A percentile compares a stretch with the other conserved stretches of the same genome.
Conservation (phyloP, 805 yeast species). For the Nakazawaea siamensis region DNA sequence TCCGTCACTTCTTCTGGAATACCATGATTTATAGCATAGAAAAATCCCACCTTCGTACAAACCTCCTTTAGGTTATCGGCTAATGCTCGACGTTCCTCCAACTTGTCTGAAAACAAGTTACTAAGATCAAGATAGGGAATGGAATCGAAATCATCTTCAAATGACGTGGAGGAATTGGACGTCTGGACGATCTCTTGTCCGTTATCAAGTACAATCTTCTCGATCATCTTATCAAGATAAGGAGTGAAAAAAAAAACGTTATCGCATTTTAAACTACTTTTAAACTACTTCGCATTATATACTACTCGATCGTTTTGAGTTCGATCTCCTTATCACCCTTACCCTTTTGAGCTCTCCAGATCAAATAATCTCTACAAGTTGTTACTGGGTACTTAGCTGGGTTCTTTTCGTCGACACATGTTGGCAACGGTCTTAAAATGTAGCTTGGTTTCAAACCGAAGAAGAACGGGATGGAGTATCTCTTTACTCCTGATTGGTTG, state of each 20-base stretch:
- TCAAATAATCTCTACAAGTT: conserved; percentile 4
- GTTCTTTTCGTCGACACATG: conserved; percentile 11
- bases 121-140: conserved; percentile 12
- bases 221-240: too few relatives aligned
- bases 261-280: too few relatives aligned
- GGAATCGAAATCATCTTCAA: conserved; percentile 8
- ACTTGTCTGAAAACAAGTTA: conserved; percentile 6
- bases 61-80: conserved; percentile 16
- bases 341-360: conserved; percentile 4
- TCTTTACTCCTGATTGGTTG: conserved; percentile 18
- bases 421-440: conserved; percentile 15
- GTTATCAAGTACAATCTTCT: too few relatives aligned
- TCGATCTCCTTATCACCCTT: too few relatives aligned
- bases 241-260: too few relatives aligned
- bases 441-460: conserved; percentile 15
- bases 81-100: conserved; percentile 12
- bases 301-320: too few relatives aligned
- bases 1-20: conserved; percentile 10
- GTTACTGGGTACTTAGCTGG: conserved; percentile 6
- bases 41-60: conserved; percentile 18
- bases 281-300: too few relatives aligned
- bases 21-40: conserved; percentile 19
- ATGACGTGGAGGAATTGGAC: background rate
- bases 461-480: conserved; percentile 23
- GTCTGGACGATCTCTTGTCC: background rate